Evolutionary conservation across 805 yeast genomes (phyloP).

Genomic region (Candida ponderosae): DNA sequence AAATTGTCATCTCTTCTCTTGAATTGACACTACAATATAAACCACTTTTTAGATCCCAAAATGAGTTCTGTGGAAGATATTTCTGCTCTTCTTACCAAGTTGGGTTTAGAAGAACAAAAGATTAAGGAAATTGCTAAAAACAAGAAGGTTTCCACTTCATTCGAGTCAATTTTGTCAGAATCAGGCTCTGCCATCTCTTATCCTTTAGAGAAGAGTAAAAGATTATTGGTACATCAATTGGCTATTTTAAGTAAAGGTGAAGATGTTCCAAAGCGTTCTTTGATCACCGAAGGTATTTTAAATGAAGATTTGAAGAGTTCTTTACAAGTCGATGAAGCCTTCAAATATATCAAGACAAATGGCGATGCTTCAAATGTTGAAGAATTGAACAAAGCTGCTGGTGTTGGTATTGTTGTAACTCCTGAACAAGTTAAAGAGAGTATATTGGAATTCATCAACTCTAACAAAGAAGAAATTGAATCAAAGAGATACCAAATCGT

Average conservation of each 20-base stretch:
- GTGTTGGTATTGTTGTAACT: conserved; percentile 73
- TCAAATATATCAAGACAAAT: conserved; percentile 56
- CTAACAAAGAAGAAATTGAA: conserved; percentile 50
- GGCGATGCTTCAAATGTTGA: conserved; percentile 36
- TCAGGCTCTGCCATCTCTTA: conserved; percentile 19
- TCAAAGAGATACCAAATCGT: conserved; percentile 74
- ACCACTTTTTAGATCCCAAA: not conserved
- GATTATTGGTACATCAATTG: conserved; percentile 65
- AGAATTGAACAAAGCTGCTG: conserved; percentile 58
- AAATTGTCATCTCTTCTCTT: not conserved
- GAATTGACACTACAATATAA: no score
- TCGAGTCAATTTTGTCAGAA: conserved; percentile 50
- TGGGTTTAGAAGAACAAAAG: conserved; percentile 70
- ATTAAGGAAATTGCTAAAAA: conserved; percentile 78
- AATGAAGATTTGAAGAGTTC: conserved; percentile 57
- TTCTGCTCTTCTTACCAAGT: conserved; percentile 22
- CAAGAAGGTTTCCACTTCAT: conserved; percentile 70
- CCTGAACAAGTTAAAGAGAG: conserved; percentile 53
- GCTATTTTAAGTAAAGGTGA: conserved; percentile 63
- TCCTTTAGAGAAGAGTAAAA: conserved; percentile 48
- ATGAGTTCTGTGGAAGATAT: conserved; percentile 25
- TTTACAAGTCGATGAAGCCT: conserved; percentile 75
- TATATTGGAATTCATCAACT: conserved; percentile 52
- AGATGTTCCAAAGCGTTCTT: conserved; percentile 36
- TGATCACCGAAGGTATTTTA: conserved; percentile 54